Base-by-base conservation (phyloP, 129 eudicot species). In the Flaveria bidentis region DNA sequence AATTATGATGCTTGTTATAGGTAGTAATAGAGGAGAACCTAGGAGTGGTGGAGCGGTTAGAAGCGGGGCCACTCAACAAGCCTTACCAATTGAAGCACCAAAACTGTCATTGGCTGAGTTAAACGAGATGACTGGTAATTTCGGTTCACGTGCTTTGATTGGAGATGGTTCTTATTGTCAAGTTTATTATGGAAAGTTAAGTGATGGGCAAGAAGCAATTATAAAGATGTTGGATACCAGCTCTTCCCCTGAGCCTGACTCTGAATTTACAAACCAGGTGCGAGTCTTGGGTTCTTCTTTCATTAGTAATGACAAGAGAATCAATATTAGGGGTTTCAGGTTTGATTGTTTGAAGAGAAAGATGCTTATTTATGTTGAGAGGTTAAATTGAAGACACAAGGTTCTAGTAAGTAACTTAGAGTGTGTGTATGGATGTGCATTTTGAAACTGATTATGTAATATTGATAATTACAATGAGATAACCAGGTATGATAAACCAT, bases 161-260 rank as follows among this genome's bases (percentile, higher is more conserved):
- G 93, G 90, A 75, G 90, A 88, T 28, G 93, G 93, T 77, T 86
- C 88, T 18, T 88, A 88, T 71, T 85, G 88, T 53, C 88, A 87
- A 30, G 93, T 88, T 62, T 88, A 78, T 25, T 68, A 22, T 71
- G 93, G 80, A 47, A 88, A 78, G 71, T 72, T 88, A 66, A 76
- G 67, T 71, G 72, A 64, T 55, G 90, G 88, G 20, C 65, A 70
- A 20, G 53, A 64, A 42, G 85, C 85, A 51, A 86, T 87, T 5
- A 68, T 88, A 20, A 88, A 88, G 80, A 88, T 84, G 79, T 50
- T 88, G 49, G 90, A 88, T 58, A 71, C 90, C 7, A 71, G 85
- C 78, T 76, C 88, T 69, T 75, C 83, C 62, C 78, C 85, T 18
- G 88, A 85, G 39, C 82, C 84, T 23, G 91, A 87, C 18, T 12